phyloP scores from a whole-genome alignment of 1,284 basidiomycete species.

The Thecaphora thlaspeos region DNA sequence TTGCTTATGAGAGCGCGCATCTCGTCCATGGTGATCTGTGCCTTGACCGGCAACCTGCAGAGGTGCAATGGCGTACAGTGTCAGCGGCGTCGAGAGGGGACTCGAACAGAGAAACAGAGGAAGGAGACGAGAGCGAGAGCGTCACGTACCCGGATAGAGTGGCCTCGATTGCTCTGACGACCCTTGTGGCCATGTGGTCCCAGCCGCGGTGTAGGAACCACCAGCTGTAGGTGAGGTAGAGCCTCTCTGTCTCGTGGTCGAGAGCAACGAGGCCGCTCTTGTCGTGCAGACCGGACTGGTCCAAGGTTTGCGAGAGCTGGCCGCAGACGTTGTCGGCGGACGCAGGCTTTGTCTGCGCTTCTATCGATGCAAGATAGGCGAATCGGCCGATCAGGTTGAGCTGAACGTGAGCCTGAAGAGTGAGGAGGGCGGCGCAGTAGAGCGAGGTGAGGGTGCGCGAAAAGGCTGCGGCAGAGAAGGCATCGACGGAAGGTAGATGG shows the following conservation, averaged over 20 bases:
- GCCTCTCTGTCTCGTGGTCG: slow-evolving; percentile 67
- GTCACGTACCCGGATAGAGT: slow-evolving; percentile 71
- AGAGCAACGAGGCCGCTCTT: slow-evolving; percentile 12
- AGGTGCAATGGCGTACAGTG: neutral
- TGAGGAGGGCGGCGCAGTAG: slow-evolving; percentile 76
- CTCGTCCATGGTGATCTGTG: slow-evolving; percentile 69
- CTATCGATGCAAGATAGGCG: slow-evolving; percentile 73
- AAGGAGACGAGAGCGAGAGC: slow-evolving; percentile 14
- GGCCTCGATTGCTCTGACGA: slow-evolving; percentile 72
- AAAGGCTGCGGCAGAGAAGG: slow-evolving; percentile 62
- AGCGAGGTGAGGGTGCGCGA: slow-evolving; percentile 80
- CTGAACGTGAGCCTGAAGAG: slow-evolving; percentile 77
- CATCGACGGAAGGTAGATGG: no score
- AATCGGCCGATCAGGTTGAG: slow-evolving; percentile 77
- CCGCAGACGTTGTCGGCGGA: no score
- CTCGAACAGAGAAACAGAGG: no score
- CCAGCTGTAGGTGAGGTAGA: slow-evolving; percentile 82
- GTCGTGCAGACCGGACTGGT: neutral
- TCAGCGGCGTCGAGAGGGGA: no score
- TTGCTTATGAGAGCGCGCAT: slow-evolving; percentile 60
- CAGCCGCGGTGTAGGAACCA: slow-evolving; percentile 87
- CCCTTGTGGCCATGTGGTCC: slow-evolving; percentile 74
- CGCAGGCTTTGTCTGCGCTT: slow-evolving; percentile 58
- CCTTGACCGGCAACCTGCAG: slow-evolving; percentile 73
- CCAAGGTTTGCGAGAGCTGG: neutral